A percentile compares a stretch with the other conserved stretches of the same genome.
phyloP scores from a whole-genome alignment of 768 basidiomycete genomes.

The Solioccasus polychromus region DNA sequence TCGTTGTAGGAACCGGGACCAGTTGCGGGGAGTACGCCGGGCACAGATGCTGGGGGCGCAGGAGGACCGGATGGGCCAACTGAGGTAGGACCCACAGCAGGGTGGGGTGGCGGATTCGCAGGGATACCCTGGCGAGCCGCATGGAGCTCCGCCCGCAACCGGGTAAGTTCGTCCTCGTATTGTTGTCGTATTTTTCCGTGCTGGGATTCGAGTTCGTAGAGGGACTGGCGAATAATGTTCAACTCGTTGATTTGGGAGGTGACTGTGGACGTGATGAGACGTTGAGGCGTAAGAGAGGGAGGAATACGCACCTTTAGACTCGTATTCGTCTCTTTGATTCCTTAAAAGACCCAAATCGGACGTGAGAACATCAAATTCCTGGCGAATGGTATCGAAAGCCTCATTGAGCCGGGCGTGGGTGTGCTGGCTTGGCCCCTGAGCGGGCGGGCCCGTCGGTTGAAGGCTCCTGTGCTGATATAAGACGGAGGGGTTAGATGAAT shows the following conservation, averaged over 20 bases:
- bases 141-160: slow-evolving; percentile 68
- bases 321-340: slow-evolving; percentile 84
- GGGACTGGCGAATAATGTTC: slow-evolving; percentile 81
- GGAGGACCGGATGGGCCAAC: slow-evolving; percentile 34
- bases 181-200: slow-evolving; percentile 83
- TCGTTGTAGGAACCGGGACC: slow-evolving; percentile 35
- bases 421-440: slow-evolving; percentile 41
- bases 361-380: slow-evolving; percentile 78
- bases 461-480: slow-evolving; percentile 47
- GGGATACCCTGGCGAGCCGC: slow-evolving; percentile 42
- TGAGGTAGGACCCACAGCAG: slow-evolving; percentile 32
- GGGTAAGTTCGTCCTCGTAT: slow-evolving; percentile 81
- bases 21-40: slow-evolving; percentile 27
- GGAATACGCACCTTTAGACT: slow-evolving; percentile 64
- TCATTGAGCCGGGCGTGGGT: slow-evolving; percentile 60
- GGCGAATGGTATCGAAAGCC: slow-evolving; percentile 74
- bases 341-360: slow-evolving; percentile 67
- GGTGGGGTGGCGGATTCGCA: slow-evolving; percentile 35
- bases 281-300: neutral
- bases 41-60: slow-evolving; percentile 29
- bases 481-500: slow-evolving; percentile 15
- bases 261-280: slow-evolving; percentile 42
- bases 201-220: slow-evolving; percentile 89
- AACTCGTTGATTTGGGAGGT: slow-evolving; percentile 85
- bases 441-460: slow-evolving; percentile 48